These are phyloP conservation scores for Zalerion maritima DNA, from an alignment of 495 filamentous ascomycete species.

Conservation along the genomic window DNA sequence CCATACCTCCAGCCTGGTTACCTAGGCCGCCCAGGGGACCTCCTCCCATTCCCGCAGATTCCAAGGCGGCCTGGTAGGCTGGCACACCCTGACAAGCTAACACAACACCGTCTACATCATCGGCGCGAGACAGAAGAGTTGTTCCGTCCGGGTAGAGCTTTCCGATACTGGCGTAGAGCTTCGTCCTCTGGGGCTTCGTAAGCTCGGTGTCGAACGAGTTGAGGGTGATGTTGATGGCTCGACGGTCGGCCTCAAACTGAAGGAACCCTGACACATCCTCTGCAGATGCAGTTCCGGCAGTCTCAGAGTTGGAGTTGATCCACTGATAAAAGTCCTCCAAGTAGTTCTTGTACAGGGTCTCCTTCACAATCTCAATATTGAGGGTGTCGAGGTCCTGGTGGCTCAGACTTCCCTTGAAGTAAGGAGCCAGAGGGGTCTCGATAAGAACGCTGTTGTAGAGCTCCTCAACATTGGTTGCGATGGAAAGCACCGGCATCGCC, in stretches of 20 bases:
- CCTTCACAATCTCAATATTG: constrained; percentile 98
- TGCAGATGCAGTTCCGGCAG: constrained; percentile 74
- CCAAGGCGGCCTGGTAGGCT: constrained; percentile 92
- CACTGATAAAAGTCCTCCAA: constrained; percentile 94
- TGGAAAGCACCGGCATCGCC: constrained; percentile 93
- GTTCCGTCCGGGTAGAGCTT: constrained; percentile 86
- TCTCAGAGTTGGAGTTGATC: constrained; percentile 70
- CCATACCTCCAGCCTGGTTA: constrained; percentile 68
- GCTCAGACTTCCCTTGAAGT: constrained; percentile 90
- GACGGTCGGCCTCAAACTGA: constrained; percentile 89
- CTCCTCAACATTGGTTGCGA: constrained; percentile 95
- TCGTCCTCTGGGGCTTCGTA: constrained; percentile 82
- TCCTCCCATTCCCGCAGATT: constrained; percentile 73
- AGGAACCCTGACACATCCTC: constrained; percentile 92
- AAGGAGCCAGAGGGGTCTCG: constrained; percentile 87
- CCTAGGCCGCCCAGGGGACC: constrained; percentile 52
- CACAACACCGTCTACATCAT: constrained; percentile 85
- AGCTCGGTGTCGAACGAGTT: constrained; percentile 98
- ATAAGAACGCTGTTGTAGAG: constrained; percentile 95
- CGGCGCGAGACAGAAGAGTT: constrained; percentile 84
- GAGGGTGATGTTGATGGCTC: constrained; percentile 97
- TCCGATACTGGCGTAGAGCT: constrained; percentile 89
- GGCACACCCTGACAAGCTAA: constrained; percentile 80
- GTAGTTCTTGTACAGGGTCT: constrained; percentile 99
- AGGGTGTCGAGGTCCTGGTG: constrained; percentile 96